Evolutionary conservation across 768 basidiomycete genomes (phyloP).

Genomic region (Nidularia pulvinata): DNA sequence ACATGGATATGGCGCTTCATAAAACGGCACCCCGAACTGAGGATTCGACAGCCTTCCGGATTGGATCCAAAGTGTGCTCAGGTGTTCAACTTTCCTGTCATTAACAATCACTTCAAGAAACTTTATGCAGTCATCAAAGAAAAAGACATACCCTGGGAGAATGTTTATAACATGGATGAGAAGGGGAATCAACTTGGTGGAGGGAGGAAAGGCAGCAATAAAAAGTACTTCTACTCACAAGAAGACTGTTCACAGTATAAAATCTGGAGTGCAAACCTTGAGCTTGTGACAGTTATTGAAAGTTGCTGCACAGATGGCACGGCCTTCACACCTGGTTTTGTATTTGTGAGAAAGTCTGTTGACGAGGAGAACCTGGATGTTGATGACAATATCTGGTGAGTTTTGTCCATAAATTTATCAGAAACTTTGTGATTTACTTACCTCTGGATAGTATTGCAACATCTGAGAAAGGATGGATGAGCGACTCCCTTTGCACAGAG

Average conservation of each 20-base stretch:
- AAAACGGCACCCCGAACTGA: conserved; percentile 12
- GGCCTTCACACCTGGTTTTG: conserved; percentile 23
- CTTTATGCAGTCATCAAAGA: conserved; percentile 14
- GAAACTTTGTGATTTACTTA: conserved; percentile 1
- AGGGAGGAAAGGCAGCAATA: conserved; percentile 7
- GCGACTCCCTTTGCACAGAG: conserved; percentile 24
- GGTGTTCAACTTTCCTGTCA: conserved; percentile 25
- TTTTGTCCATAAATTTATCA: conserved; percentile 1
- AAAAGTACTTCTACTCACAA: conserved; percentile 14
- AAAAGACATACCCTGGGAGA: conserved; percentile 18
- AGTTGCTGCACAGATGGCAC: conserved; percentile 32
- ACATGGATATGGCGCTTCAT: conserved; percentile 15
- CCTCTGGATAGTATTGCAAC: conserved; percentile 21
- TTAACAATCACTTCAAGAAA: conserved; percentile 20
- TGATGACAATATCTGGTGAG: conserved; percentile 12
- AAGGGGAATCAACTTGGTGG: conserved; percentile 23
- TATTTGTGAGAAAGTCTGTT: conserved; percentile 26
- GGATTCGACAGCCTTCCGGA: conserved; percentile 17
- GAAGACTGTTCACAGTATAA: conserved; percentile 12
- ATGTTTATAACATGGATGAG: conserved; percentile 29
- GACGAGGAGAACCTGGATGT: conserved; percentile 19
- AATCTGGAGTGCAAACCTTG: conserved; percentile 23
- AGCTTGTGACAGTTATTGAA: conserved; percentile 42
- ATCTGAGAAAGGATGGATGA: conserved; percentile 41
- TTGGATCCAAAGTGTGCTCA: conserved; percentile 29